phyloP scores from a whole-genome alignment of 176 grass and related monocot species.

The Canna indica region DNA sequence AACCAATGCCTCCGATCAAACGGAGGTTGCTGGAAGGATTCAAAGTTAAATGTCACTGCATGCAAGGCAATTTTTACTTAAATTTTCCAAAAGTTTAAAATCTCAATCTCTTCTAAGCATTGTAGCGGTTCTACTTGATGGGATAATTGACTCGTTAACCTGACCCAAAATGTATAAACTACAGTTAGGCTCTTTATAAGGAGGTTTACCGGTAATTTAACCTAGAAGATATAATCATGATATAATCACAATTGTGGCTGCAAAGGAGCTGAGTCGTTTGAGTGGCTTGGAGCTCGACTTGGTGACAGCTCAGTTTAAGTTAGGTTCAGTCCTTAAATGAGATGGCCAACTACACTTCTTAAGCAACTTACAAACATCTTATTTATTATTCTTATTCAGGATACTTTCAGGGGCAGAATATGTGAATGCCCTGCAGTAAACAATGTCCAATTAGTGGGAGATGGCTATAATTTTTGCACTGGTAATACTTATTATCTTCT shows the following conservation, averaged over 20 bases:
- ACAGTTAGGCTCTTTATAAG: too few relatives aligned
- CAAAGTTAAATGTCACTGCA: conserved; percentile 49
- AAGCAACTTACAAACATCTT: not conserved
- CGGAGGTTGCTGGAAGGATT: conserved; percentile 67
- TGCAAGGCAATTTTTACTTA: conserved; percentile 35
- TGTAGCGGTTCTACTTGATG: too few relatives aligned
- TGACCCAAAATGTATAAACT: too few relatives aligned
- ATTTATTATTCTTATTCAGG: conserved; percentile 25
- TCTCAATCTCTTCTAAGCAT: too few relatives aligned
- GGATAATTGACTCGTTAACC: not conserved
- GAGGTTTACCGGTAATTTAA: too few relatives aligned
- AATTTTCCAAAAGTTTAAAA: not conserved
- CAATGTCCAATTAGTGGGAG: conserved; percentile 57
- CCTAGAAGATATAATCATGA: too few relatives aligned
- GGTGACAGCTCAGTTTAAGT: too few relatives aligned
- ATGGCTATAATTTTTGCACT: conserved; percentile 66
- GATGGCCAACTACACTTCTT: not conserved
- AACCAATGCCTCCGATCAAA: conserved; percentile 60
- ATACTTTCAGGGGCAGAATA: conserved; percentile 78
- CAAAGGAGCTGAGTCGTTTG: too few relatives aligned
- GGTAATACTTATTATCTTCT: conserved; percentile 8
- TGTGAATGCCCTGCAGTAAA: conserved; percentile 60
- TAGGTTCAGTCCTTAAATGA: too few relatives aligned
- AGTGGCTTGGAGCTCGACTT: too few relatives aligned
- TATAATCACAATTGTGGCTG: too few relatives aligned